Percentiles rank a stretch among this genome's conserved stretches.
phyloP scores from a whole-genome alignment of 768 basidiomycete species.

The Pleurotus sapidus region DNA sequence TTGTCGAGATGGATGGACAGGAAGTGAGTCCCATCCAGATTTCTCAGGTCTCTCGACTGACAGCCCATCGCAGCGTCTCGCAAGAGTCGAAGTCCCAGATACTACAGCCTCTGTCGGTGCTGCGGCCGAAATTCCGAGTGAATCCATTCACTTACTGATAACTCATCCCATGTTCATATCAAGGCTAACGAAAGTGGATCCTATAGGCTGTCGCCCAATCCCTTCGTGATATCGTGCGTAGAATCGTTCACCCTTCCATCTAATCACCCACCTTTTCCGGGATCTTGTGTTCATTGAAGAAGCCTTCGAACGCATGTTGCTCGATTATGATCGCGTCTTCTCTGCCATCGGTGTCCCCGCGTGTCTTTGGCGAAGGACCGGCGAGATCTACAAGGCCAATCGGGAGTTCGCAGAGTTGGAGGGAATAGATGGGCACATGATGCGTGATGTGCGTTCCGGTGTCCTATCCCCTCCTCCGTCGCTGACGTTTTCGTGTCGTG shows the following conservation, averaged over 20 bases:
- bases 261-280: slow-evolving; percentile 27
- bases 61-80: slow-evolving; percentile 57
- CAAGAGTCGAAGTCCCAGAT: slow-evolving; percentile 92
- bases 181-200: slow-evolving; percentile 2
- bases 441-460: slow-evolving; percentile 69
- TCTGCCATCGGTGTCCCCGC: slow-evolving; percentile 97
- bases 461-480: neutral
- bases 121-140: slow-evolving; percentile 84
- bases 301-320: slow-evolving; percentile 90
- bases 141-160: slow-evolving; percentile 16
- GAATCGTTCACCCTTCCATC: neutral
- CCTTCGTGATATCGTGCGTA: slow-evolving; percentile 72
- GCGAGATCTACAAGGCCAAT: slow-evolving; percentile 98
- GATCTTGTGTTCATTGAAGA: slow-evolving; percentile 98
- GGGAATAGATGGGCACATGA: slow-evolving; percentile 81
- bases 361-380: slow-evolving; percentile 94
- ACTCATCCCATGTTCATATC: neutral
- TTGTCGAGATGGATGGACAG: slow-evolving; percentile 93
- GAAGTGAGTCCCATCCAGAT: slow-evolving; percentile 48
- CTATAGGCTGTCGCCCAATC: slow-evolving; percentile 75
- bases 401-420: slow-evolving; percentile 92
- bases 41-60: neutral
- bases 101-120: slow-evolving; percentile 80
- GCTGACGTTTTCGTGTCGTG: slow-evolving; percentile 6
- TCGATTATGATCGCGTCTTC: slow-evolving; percentile 94